phyloP scores from a whole-genome alignment of 2,329 filamentous ascomycete genomes.

The Celoporthe dispersa region DNA sequence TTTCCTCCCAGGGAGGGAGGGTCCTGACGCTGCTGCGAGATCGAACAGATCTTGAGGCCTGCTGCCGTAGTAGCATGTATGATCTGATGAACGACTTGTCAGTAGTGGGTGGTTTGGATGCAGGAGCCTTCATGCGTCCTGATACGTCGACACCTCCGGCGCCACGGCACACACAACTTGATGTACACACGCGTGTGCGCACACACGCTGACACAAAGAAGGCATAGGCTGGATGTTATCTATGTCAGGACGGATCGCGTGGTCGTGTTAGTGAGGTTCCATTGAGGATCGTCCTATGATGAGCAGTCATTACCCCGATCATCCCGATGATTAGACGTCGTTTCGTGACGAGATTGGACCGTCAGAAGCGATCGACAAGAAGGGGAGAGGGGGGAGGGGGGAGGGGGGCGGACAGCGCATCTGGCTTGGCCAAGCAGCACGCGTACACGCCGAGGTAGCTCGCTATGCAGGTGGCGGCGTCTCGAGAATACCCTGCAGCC shows the following conservation, averaged over 20 bases:
- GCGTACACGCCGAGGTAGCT: background rate
- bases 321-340: slow-evolving; percentile 22
- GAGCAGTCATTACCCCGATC: slow-evolving; percentile 12
- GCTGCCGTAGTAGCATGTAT: background rate
- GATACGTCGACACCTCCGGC: background rate
- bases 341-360: slow-evolving; percentile 23
- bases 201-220: background rate
- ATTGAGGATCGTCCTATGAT: slow-evolving; percentile 22
- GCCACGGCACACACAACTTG: background rate
- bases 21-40: slow-evolving; percentile 11
- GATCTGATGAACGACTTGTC: background rate
- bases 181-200: background rate
- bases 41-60: background rate
- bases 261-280: slow-evolving; percentile 20
- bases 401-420: background rate
- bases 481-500: background rate
- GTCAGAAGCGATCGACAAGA: slow-evolving; percentile 27
- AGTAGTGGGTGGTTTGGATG: background rate
- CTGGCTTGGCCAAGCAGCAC: slow-evolving; percentile 2
- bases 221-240: slow-evolving; percentile 8
- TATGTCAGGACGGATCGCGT: slow-evolving; percentile 4
- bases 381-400: too few species aligned
- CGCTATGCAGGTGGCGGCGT: slow-evolving; percentile 6
- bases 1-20: slow-evolving; percentile 17
- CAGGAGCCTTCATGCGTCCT: background rate